Base-by-base conservation (phyloP, 805 yeast species). In the Allodekkera sacchari region DNA sequence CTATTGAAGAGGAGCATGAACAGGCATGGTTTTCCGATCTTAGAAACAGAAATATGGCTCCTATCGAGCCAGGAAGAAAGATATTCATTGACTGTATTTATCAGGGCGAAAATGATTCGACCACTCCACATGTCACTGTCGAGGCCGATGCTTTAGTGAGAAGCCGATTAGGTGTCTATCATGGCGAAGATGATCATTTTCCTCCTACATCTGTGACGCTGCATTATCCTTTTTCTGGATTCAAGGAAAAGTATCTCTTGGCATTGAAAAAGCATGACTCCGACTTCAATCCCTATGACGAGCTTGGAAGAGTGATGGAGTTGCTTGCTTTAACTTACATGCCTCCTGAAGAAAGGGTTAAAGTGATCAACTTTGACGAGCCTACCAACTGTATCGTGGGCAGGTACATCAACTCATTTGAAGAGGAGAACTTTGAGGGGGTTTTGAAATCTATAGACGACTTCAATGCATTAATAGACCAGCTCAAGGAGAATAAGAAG, bases 261-360 rank as follows among this genome's bases (percentile, higher is more conserved):
- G 67, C 68, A 3, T 52, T 57, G 11, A 72, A 79, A 5, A 72
- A 70, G 37, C 65, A 66, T 37, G 71, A 72, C 33, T 76, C 69
- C 36, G 49, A 45, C n/a, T 60, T 74, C 25, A 76, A 77, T 45
- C 83, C 87, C 4, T 57, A 76, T 28, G 68, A 62, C 30, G 89
- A 81, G 43, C 63, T 80, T 33, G 78, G 74, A 4, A 61, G 60
- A 33, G 47, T 55, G 18, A 68, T 71, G 67, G 72, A 64, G 30
- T 32, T 66, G 22, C 46, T 57, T 11, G 58, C 74, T 0, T 18
- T 47, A 16, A 43, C 50, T 8, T 68, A 53, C 39, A 55, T 71
- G 20, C 74, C 74, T 1, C 52, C 53, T 12, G 48, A 48, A 3
- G 52, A 56, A 25, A 45, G 48, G 25, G 23, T 33, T 6, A 41